Percentiles rank a stretch among this genome's conserved stretches.
phyloP scores from a whole-genome alignment of 1,284 basidiomycete genomes.

The Kalmanozyma brasiliensis region DNA sequence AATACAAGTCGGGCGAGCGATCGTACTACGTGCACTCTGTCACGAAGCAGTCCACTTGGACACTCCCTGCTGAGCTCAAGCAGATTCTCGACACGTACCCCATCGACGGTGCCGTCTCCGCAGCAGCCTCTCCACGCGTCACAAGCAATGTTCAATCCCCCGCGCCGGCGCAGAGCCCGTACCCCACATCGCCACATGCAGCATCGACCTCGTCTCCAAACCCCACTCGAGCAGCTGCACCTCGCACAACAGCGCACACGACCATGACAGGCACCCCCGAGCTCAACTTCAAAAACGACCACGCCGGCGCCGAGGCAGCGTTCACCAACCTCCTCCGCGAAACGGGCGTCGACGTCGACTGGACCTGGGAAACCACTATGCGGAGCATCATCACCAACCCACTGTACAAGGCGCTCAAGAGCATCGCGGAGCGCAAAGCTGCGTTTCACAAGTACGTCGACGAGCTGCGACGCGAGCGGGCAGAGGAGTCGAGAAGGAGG shows the following conservation, averaged over 20 bases:
- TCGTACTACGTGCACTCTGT: slow-evolving; percentile 65
- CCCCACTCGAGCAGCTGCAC: background rate
- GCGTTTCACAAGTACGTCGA: slow-evolving; percentile 72
- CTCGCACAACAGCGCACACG: slow-evolving; percentile 9
- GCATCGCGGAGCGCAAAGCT: slow-evolving; percentile 91
- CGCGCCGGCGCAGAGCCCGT: slow-evolving; percentile 16
- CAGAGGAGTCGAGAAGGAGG: slow-evolving; percentile 36
- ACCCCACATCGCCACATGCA: background rate
- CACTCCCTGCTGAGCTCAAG: slow-evolving; percentile 60
- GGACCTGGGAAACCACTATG: slow-evolving; percentile 99
- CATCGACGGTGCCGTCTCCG: slow-evolving; percentile 9
- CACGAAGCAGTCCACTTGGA: slow-evolving; percentile 66
- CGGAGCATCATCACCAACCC: slow-evolving; percentile 97
- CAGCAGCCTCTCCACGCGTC: slow-evolving; percentile 9
- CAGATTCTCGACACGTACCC: slow-evolving; percentile 56
- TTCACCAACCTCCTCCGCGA: slow-evolving; percentile 88
- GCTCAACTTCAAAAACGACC: slow-evolving; percentile 74
- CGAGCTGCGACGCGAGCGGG: slow-evolving; percentile 54
- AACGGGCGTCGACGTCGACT: slow-evolving; percentile 86
- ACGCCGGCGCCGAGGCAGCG: slow-evolving; percentile 90
- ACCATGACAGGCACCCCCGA: slow-evolving; percentile 33
- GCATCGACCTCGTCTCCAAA: slow-evolving; percentile 13
- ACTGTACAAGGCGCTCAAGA: slow-evolving; percentile 91
- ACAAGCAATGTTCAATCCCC: slow-evolving; percentile 2
- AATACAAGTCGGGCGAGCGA: slow-evolving; percentile 64